Conservation (phyloP, 1,284 basidiomycete genomes). For the Leccinum griseonigrum region DNA sequence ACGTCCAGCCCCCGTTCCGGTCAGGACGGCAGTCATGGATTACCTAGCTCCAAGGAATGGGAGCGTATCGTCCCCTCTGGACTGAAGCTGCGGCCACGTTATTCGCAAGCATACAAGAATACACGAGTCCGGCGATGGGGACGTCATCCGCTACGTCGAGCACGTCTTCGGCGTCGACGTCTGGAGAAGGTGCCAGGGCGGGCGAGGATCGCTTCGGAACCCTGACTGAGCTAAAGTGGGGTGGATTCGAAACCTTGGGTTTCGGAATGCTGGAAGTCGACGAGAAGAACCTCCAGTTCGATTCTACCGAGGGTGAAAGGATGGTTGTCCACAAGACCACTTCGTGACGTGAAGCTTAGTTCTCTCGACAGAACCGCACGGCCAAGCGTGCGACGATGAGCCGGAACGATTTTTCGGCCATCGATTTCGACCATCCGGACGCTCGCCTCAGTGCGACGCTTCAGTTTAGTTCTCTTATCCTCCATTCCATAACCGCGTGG, state of each 20-base stretch:
- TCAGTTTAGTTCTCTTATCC: conserved; percentile 73
- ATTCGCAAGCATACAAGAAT: conserved; percentile 71
- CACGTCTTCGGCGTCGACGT: conserved; percentile 29
- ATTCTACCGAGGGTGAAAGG: conserved; percentile 82
- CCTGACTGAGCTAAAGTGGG: conserved; percentile 84
- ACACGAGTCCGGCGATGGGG: conserved; percentile 31
- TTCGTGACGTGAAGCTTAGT: conserved; percentile 5
- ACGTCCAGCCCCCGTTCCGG: conserved; percentile 39
- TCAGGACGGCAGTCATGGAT: conserved; percentile 37
- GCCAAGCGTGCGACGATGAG: conserved; percentile 77
- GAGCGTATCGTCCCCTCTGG: conserved; percentile 59
- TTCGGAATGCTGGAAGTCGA: conserved; percentile 57
- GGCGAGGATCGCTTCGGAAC: conserved; percentile 73
- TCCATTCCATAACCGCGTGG: conserved; percentile 66
- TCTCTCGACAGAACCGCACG: conserved; percentile 50
- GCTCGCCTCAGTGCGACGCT: conserved; percentile 72
- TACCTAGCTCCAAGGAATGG: conserved; percentile 67
- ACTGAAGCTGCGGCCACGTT: conserved; percentile 52
- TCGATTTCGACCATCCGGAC: conserved; percentile 78
- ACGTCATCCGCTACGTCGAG: conserved; percentile 28
- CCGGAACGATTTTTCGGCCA: conserved; percentile 82
- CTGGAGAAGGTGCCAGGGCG: conserved; percentile 35
- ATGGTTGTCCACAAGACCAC: conserved; percentile 46
- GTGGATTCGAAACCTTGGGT: conserved; percentile 79
- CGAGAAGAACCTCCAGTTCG: conserved; percentile 78